phyloP scores from a whole-genome alignment of 1,284 basidiomycete genomes.

The Cutaneotrichosporon sp. region DNA sequence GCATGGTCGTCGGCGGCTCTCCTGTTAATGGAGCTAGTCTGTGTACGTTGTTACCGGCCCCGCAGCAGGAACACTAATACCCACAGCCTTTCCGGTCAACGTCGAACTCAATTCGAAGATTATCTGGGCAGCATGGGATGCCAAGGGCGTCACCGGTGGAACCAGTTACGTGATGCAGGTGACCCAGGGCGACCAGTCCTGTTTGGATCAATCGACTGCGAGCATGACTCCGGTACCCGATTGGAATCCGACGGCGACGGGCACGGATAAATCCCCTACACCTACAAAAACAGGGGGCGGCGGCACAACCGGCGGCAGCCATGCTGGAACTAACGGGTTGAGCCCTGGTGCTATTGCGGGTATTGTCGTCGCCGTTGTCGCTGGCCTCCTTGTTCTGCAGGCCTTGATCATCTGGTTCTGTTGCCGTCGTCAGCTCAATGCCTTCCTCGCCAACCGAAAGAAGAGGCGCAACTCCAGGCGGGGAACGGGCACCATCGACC shows the following conservation, averaged over 20 bases:
- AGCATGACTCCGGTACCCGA: constrained; percentile 25
- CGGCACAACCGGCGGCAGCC: no score
- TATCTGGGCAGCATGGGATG: constrained; percentile 37
- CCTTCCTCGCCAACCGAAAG: constrained; percentile 28
- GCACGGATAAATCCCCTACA: no score
- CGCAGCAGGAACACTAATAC: not conserved
- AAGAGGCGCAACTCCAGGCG: constrained; percentile 23
- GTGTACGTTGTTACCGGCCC: not conserved
- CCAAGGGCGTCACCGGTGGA: constrained; percentile 24
- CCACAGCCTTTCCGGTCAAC: constrained; percentile 34
- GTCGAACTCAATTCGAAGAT: constrained; percentile 30
- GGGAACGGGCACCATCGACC: constrained; percentile 31
- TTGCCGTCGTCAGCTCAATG: constrained; percentile 32
- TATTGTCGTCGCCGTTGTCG: constrained; percentile 34
- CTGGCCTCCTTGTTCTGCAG: constrained; percentile 31
- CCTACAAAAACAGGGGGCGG: constrained; percentile 16
- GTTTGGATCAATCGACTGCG: constrained; percentile 31
- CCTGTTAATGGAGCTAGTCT: not conserved
- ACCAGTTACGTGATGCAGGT: constrained; percentile 22
- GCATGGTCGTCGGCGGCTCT: constrained; percentile 27
- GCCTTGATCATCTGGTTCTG: constrained; percentile 37
- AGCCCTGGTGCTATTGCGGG: constrained; percentile 35
- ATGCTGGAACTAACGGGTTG: not conserved
- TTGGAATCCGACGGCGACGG: constrained; percentile 11
- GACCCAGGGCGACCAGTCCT: constrained; percentile 17